Percentiles rank a stretch among this genome's conserved stretches.
phyloP scores from a whole-genome alignment of 352 stramenopile species.

The Phytopythium chamaehyphon region DNA sequence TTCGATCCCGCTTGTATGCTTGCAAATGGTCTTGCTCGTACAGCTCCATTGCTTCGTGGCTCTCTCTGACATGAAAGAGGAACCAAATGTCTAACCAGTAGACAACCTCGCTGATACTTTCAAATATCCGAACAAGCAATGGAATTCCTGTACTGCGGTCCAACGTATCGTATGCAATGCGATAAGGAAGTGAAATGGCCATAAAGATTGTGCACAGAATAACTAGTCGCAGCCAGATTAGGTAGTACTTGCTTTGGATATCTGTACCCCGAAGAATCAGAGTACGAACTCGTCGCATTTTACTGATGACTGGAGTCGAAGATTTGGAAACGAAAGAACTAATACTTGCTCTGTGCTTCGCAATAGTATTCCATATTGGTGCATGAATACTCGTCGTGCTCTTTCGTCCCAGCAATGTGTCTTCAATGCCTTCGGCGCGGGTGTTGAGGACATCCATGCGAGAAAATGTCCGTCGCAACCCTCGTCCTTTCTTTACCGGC shows the following conservation, averaged over 20 bases:
- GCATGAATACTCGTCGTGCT: constrained; percentile 8
- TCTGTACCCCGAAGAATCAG: constrained; percentile 35
- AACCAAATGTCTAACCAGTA: constrained; percentile 60
- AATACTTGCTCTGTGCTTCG: constrained; percentile 7
- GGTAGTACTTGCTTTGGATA: constrained; percentile 53
- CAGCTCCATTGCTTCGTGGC: constrained; percentile 48
- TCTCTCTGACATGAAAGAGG: constrained; percentile 48
- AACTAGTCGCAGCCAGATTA: constrained; percentile 48
- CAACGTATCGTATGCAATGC: constrained; percentile 48
- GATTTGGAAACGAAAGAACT: constrained; percentile 6
- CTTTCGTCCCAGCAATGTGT: constrained; percentile 32
- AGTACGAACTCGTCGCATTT: constrained; percentile 3
- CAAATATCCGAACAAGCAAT: constrained; percentile 22
- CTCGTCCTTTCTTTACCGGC: constrained; percentile 9
- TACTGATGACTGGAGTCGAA: not conserved
- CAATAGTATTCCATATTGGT: constrained; percentile 11
- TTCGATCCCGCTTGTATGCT: constrained; percentile 47
- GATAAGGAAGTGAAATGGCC: constrained; percentile 43
- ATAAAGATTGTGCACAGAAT: constrained; percentile 44
- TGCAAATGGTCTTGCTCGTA: constrained; percentile 57
- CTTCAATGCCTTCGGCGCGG: constrained; percentile 42
- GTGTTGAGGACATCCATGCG: constrained; percentile 47
- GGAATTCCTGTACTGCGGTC: constrained; percentile 39
- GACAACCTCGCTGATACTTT: constrained; percentile 38
- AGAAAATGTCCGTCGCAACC: constrained; percentile 19